Conservation (phyloP, 306 rosid species). For the Leucaena leucocephala region DNA sequence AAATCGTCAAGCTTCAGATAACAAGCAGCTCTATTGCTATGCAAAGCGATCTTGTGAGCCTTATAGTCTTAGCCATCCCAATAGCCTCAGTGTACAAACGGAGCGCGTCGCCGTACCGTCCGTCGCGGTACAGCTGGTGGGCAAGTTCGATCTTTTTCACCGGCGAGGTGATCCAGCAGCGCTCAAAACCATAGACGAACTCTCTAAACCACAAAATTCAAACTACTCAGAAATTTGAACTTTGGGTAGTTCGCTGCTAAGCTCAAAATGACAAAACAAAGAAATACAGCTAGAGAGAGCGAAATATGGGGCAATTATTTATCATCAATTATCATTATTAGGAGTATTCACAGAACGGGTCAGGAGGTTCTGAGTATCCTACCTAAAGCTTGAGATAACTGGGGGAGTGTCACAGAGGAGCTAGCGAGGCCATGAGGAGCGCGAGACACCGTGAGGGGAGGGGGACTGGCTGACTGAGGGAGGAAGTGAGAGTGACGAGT, state of each 20-base stretch:
- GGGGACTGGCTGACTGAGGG: no score
- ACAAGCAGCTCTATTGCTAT: conserved; percentile 65
- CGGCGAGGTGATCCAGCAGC: conserved; percentile 45
- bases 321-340: background rate
- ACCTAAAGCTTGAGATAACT: no score
- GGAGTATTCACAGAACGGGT: no score
- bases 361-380: no score
- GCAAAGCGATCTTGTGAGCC: conserved; percentile 57
- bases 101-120: conserved; percentile 73
- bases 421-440: no score
- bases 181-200: conserved; percentile 4
- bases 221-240: background rate
- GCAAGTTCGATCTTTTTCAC: conserved; percentile 80
- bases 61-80: conserved; percentile 65
- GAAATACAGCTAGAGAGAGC: background rate
- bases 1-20: conserved; percentile 85
- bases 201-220: background rate
- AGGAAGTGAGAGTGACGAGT: no score
- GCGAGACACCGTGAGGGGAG: no score
- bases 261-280: background rate
- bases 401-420: no score
- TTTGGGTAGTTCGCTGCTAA: background rate
- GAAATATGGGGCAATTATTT: background rate
- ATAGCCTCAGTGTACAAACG: conserved; percentile 88
- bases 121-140: conserved; percentile 87